These are phyloP conservation scores for Hura crepitans DNA, from an alignment of 441 rosid genomes.

Conservation along the genomic window DNA sequence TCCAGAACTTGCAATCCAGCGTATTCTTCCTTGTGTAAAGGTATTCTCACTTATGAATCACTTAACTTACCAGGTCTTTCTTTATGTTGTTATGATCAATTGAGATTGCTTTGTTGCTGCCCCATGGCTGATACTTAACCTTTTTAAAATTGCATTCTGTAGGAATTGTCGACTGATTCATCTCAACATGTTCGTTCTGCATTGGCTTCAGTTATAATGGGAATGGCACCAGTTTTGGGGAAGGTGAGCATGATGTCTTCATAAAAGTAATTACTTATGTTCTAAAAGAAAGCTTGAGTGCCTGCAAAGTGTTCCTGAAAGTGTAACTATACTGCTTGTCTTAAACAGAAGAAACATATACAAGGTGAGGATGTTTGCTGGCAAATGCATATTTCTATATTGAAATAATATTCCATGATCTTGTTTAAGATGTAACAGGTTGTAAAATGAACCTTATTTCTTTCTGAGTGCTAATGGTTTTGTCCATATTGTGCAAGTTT, in stretches of 20 bases:
- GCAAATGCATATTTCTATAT: background rate
- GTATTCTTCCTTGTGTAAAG: conserved; percentile 88
- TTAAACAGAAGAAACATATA: background rate
- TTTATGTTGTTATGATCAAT: background rate
- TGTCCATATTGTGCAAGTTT: background rate
- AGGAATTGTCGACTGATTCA: conserved; percentile 94
- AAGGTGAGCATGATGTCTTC: conserved; percentile 48
- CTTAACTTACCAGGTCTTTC: background rate
- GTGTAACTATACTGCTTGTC: background rate
- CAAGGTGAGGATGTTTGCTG: background rate
- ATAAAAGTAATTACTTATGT: background rate
- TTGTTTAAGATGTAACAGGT: background rate
- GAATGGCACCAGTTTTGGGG: conserved; percentile 96
- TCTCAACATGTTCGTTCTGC: conserved; percentile 99
- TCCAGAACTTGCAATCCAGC: conserved; percentile 81
- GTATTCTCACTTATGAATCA: conserved; percentile 34
- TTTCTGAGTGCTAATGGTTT: background rate
- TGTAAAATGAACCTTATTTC: background rate
- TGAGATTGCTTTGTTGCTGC: background rate
- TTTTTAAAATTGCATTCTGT: conserved; percentile 22
- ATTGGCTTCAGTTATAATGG: conserved; percentile 98
- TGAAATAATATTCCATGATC: background rate
- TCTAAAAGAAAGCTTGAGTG: conserved; percentile 1
- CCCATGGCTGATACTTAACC: background rate
- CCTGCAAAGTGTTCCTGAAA: background rate